These are phyloP conservation scores for Globisporangium irregulare DNA, from an alignment of 352 stramenopile species.

Conservation along the genomic window DNA sequence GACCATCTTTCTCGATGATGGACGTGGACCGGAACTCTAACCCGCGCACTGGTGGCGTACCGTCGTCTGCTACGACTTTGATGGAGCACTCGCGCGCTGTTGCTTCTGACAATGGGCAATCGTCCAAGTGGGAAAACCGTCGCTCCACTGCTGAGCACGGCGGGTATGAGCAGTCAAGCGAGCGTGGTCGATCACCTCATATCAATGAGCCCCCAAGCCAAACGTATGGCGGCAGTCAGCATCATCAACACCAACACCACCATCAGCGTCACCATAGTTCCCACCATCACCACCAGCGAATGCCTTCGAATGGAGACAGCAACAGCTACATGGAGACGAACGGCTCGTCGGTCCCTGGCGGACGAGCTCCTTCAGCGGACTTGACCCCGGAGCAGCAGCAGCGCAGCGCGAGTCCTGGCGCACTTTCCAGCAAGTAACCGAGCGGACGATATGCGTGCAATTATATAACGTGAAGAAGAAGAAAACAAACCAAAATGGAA, in stretches of 20 bases:
- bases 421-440: neutral
- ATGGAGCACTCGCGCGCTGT: constrained; percentile 17
- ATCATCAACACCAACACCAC: constrained; percentile 1
- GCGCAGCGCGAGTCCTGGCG: neutral
- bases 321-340: constrained; percentile 14
- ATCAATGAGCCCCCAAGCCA: neutral
- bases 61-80: constrained; percentile 1
- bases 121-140: constrained; percentile 5
- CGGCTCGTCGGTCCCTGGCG: neutral
- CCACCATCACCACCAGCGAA: constrained; percentile 16
- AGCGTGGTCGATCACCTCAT: neutral
- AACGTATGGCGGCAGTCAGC: neutral
- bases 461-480: neutral
- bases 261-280: constrained; percentile 8
- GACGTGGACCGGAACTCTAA: constrained; percentile 54
- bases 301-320: constrained; percentile 14
- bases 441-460: neutral
- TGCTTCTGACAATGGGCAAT: constrained; percentile 2
- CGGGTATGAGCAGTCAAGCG: constrained; percentile 5
- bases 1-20: constrained; percentile 59
- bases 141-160: neutral
- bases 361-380: constrained; percentile 3
- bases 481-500: neutral
- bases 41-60: constrained; percentile 11
- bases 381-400: neutral